Evolutionary conservation across 2,329 filamentous ascomycete species (phyloP).

Genomic region (Aschersonia sp.): DNA sequence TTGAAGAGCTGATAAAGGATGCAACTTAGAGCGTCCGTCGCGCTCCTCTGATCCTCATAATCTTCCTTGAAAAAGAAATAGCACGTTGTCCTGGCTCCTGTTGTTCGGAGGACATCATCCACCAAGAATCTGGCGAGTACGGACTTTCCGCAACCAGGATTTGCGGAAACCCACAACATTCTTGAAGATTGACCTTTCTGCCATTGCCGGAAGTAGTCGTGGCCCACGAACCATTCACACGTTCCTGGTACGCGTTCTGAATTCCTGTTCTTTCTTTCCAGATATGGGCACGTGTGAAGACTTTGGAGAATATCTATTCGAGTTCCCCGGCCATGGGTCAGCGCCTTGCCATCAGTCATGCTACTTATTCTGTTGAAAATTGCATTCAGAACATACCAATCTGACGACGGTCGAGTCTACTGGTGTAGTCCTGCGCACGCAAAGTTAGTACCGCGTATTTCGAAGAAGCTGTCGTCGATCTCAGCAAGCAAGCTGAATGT

Average conservation of each 20-base stretch:
- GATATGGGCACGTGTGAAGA: background rate
- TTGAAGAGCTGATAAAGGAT: slow-evolving; percentile 23
- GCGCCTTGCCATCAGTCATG: background rate
- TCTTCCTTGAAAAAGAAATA: slow-evolving; percentile 34
- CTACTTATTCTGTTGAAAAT: too few species aligned
- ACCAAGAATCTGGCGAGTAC: slow-evolving; percentile 22
- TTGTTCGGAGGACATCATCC: slow-evolving; percentile 12
- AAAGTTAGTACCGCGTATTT: too few species aligned
- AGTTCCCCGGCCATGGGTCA: background rate
- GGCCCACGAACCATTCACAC: background rate
- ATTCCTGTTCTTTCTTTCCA: background rate
- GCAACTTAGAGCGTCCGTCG: slow-evolving; percentile 15
- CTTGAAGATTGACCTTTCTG: background rate
- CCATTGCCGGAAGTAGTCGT: background rate
- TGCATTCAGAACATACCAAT: background rate
- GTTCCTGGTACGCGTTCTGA: background rate
- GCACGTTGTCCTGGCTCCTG: slow-evolving; percentile 11
- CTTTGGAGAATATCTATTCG: background rate
- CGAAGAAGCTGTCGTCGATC: too few species aligned
- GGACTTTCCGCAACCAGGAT: slow-evolving; percentile 29
- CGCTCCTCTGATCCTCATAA: slow-evolving; percentile 17
- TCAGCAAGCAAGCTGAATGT: too few species aligned
- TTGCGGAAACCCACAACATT: slow-evolving; percentile 18
- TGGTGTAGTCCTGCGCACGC: too few species aligned
- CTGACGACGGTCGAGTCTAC: background rate